Evolutionary conservation across 1,284 basidiomycete genomes (phyloP).

Genomic region (Ustanciosporium gigantosporum): DNA sequence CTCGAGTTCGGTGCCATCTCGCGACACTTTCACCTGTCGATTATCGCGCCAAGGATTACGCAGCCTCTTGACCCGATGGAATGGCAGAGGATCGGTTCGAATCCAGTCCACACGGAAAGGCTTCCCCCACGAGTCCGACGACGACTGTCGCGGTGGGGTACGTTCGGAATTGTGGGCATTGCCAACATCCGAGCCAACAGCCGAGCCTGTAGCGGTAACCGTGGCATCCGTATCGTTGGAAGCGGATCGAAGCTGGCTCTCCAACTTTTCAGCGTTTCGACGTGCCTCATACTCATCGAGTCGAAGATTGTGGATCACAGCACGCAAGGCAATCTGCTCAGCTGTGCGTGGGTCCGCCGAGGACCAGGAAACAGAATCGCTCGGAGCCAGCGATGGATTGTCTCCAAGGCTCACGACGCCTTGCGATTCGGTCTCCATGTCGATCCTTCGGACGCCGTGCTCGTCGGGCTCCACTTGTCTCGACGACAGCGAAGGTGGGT

Average conservation of each 20-base stretch:
- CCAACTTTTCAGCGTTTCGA: constrained; percentile 40
- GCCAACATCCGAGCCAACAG: constrained; percentile 1
- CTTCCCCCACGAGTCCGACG: constrained; percentile 42
- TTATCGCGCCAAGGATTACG: constrained; percentile 92
- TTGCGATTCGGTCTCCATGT: constrained; percentile 28
- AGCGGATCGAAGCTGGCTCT: constrained; percentile 32
- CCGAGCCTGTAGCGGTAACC: constrained; percentile 4
- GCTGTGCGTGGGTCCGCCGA: constrained; percentile 38
- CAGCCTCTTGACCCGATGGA: constrained; percentile 75
- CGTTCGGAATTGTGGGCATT: constrained; percentile 4
- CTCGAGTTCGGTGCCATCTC: constrained; percentile 90
- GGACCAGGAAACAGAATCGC: constrained; percentile 46
- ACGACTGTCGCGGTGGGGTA: constrained; percentile 23
- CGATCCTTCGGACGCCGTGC: constrained; percentile 30
- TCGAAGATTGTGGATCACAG: constrained; percentile 54
- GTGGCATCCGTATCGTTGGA: constrained; percentile 29
- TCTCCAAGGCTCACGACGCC: constrained; percentile 17
- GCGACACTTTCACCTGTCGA: constrained; percentile 80
- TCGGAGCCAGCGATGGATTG: constrained; percentile 23
- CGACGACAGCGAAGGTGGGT: not conserved
- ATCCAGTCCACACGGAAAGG: constrained; percentile 86
- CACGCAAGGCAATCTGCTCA: constrained; percentile 62
- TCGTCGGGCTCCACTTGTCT: constrained; percentile 26
- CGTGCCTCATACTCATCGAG: constrained; percentile 46
- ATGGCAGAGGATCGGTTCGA: constrained; percentile 74